A percentile compares a stretch with the other conserved stretches of the same genome.
phyloP scores from a whole-genome alignment of 768 basidiomycete species.

The Lyophyllum atratum region DNA sequence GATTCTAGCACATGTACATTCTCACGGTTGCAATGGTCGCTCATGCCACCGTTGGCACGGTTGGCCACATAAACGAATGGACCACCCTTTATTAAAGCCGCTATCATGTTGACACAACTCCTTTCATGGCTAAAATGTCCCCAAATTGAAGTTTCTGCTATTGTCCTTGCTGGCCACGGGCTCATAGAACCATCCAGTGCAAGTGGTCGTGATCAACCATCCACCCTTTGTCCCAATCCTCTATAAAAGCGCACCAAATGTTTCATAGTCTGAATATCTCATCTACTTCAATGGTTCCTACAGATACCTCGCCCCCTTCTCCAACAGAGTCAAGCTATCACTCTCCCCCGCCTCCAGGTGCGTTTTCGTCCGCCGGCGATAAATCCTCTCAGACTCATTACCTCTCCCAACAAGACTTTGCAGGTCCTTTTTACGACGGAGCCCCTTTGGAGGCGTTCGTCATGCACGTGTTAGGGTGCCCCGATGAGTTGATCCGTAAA shows the following conservation, averaged over 20 bases:
- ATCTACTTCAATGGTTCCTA: neutral
- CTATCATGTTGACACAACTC: neutral
- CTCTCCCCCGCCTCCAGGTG: neutral
- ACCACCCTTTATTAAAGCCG: neutral
- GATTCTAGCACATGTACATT: no score
- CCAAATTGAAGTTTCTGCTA: no score
- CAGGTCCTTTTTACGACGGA: constrained; percentile 1
- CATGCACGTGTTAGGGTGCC: no score
- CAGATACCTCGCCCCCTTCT: neutral
- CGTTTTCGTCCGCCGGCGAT: neutral
- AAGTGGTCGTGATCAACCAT: no score
- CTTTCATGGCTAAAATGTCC: no score
- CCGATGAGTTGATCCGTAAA: no score
- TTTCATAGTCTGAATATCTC: neutral
- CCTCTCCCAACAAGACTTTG: neutral
- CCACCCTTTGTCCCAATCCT: neutral
- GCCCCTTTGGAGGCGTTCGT: neutral
- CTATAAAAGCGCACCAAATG: neutral
- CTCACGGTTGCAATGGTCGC: no score
- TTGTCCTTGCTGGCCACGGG: no score
- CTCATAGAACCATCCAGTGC: no score
- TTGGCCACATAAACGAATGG: neutral
- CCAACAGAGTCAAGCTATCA: neutral
- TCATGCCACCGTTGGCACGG: neutral
- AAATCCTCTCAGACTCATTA: neutral